Percentiles rank a stretch among this genome's conserved stretches.
Evolutionary conservation across 2,329 filamentous ascomycete species (phyloP).

Genomic region (Graphium sp.): DNA sequence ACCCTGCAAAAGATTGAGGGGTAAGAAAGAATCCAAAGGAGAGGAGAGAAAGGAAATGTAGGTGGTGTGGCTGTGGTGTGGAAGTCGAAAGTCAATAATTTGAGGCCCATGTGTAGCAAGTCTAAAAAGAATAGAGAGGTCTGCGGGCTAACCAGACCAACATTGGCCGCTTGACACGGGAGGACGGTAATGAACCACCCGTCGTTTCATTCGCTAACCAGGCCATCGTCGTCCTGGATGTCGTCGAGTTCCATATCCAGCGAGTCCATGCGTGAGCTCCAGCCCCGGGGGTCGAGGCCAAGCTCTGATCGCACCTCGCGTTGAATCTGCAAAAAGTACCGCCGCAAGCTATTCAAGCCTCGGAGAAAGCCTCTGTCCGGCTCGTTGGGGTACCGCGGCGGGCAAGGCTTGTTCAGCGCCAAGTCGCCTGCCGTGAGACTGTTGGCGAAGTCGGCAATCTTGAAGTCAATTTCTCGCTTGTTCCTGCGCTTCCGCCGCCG

Average conservation of each 20-base stretch:
- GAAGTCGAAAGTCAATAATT: no score
- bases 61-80: no score
- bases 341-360: slow-evolving; percentile 59
- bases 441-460: slow-evolving; percentile 97
- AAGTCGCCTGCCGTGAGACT: slow-evolving; percentile 80
- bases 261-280: slow-evolving; percentile 8
- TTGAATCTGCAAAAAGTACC: slow-evolving; percentile 80
- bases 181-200: no score
- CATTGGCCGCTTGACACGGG: no score
- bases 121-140: no score
- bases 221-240: slow-evolving; percentile 16
- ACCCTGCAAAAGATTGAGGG: no score
- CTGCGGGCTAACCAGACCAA: no score
- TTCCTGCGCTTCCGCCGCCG: slow-evolving; percentile 25
- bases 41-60: no score
- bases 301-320: slow-evolving; percentile 48
- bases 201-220: slow-evolving; percentile 14
- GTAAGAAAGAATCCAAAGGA: no score
- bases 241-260: slow-evolving; percentile 10
- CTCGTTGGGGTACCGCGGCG: slow-evolving; percentile 62
- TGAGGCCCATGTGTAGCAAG: no score
- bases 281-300: slow-evolving; percentile 21
- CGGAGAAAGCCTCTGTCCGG: slow-evolving; percentile 82
- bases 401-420: slow-evolving; percentile 47
- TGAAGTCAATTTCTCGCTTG: slow-evolving; percentile 63